phyloP scores from a whole-genome alignment of 305 asterid species.

The Solanum hybrid region DNA sequence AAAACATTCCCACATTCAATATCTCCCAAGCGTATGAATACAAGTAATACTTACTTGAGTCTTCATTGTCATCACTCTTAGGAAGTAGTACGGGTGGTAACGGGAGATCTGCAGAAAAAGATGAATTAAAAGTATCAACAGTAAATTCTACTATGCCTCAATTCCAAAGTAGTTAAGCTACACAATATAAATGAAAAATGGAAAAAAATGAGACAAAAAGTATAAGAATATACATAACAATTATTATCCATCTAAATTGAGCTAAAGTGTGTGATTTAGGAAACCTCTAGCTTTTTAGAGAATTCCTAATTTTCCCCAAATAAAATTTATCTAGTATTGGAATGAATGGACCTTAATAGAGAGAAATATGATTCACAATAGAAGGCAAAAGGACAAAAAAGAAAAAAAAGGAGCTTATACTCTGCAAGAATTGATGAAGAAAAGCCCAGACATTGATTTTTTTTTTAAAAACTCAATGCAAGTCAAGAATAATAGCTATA shows the following conservation, averaged over 20 bases:
- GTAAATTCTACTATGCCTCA: not conserved
- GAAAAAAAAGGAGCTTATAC: not conserved
- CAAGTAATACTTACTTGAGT: constrained; percentile 44
- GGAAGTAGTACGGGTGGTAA: constrained; percentile 57
- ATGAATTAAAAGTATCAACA: not conserved
- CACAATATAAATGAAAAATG: not conserved
- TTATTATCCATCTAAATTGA: not conserved
- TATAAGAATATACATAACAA: not conserved
- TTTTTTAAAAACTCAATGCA: not conserved
- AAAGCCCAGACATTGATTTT: not conserved
- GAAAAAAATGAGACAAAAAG: not conserved
- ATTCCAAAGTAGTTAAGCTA: not conserved
- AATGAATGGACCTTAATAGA: not conserved
- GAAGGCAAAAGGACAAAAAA: not conserved
- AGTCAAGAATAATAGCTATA: not conserved
- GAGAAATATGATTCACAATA: not conserved
- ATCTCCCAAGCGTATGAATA: not conserved
- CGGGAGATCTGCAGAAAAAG: constrained; percentile 44
- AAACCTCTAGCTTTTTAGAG: not conserved
- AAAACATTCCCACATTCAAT: not conserved
- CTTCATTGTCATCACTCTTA: constrained; percentile 66
- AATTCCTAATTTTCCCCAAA: not conserved
- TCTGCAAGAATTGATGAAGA: not conserved
- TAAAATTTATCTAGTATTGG: not conserved
- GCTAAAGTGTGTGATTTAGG: not conserved